phyloP scores from a whole-genome alignment of 768 basidiomycete genomes.

The Kwoniella botswanensis region DNA sequence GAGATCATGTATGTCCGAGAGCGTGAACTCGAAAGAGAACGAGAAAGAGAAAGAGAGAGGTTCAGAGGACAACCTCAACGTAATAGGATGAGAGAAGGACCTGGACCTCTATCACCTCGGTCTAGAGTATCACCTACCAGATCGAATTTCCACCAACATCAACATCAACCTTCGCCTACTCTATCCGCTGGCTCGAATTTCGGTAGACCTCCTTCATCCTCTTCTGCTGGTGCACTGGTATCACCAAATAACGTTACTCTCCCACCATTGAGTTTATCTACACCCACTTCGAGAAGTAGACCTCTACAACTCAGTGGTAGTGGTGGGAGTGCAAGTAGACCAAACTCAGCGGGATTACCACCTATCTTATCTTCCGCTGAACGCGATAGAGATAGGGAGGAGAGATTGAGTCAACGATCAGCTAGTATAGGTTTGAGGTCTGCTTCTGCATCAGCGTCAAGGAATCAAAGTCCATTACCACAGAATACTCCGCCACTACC shows the following conservation, averaged over 20 bases:
- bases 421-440: background rate
- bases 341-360: conserved; percentile 13
- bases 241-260: conserved; percentile 7
- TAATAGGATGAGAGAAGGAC: background rate
- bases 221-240: conserved; percentile 3
- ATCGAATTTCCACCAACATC: background rate
- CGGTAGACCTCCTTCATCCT: conserved; percentile 1
- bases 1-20: background rate
- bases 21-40: conserved; percentile 9
- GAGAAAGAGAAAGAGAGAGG: conserved; percentile 9
- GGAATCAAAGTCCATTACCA: conserved; percentile 5
- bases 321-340: background rate
- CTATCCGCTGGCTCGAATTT: background rate
- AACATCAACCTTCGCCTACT: conserved; percentile 8
- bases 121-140: background rate
- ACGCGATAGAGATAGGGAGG: conserved; percentile 14
- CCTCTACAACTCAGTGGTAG: background rate
- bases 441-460: background rate
- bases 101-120: conserved; percentile 7
- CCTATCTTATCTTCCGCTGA: conserved; percentile 5
- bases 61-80: background rate
- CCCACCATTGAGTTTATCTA: conserved; percentile 10
- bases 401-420: conserved; percentile 5
- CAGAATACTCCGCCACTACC: background rate
- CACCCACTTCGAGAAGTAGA: background rate